Evolutionary conservation across 164 flowering plant species (phyloP), one percentile per base, ranked within the genome.

Genomic region (Magnolia officinalis): DNA sequence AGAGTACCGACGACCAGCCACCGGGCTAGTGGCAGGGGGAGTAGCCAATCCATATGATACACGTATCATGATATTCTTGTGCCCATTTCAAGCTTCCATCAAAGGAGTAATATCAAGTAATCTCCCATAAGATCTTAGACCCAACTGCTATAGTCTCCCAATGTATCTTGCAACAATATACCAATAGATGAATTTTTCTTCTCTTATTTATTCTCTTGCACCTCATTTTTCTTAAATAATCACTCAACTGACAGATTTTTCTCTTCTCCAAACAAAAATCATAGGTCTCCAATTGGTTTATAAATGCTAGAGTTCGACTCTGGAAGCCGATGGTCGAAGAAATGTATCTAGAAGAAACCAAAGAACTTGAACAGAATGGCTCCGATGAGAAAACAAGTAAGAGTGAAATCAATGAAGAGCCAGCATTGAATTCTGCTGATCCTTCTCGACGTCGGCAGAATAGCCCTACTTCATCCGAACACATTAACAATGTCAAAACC

Each of bases 311-410:
- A 72, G 99, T 96, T 55, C 90, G 99, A 29, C 92, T 96, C 0
- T 96, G 98, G 99, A 96, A 96, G 88, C 99, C 99, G 74, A 96
- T 96, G 99, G 98, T 96, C 73, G 99, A 96, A 76, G 99, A 96
- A 73, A 96, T 96, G 99, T 96, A 96, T 80, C 6, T 72, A 85
- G 98, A 96, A 84, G 99, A 96, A 73, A 77, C 88, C 18, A 94
- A 92, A 84, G 91, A 91, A 11, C 90, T 89, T 6, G 91, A 92
- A 66, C 86, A 84, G 78, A 88, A 85, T 51, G 88, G 85, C 4
- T 80, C 88, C 18, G 89, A 82, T 37, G 90, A 85, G 18, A 88
- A 85, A 72, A 72, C 85, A 59, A 79, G 85, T 84, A 90, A 85
- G 72, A 83, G 81, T 52, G 87, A 88, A 21, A 82, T 76, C 37